Conservation (phyloP, 2,329 filamentous ascomycete species). For the Aspergillus terreus region DNA sequence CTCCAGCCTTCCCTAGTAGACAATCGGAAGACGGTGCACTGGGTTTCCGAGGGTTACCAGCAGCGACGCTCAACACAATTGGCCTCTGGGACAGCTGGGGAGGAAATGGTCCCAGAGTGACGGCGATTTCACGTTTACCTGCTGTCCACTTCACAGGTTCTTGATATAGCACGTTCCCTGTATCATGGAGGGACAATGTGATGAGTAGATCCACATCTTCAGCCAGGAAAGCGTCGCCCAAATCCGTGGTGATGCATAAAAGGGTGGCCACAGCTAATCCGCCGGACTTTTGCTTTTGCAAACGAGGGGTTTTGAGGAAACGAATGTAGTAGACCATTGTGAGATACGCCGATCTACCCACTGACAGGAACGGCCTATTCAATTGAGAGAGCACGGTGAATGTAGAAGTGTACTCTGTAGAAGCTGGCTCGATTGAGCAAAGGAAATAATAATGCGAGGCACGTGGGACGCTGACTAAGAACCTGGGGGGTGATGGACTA, state of each 20-base stretch:
- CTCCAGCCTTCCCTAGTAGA: conserved; percentile 16
- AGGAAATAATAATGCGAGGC: conserved; percentile 6
- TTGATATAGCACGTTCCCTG: conserved; percentile 20
- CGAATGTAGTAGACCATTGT: conserved; percentile 61
- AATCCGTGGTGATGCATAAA: conserved; percentile 65
- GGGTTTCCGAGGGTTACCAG: conserved; percentile 9
- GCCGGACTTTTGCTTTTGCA: conserved; percentile 41
- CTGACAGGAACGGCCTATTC: neutral
- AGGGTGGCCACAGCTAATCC: conserved; percentile 46
- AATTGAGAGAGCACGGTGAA: neutral
- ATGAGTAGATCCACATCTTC: conserved; percentile 32
- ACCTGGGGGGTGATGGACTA: neutral
- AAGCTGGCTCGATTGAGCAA: too few relatives aligned
- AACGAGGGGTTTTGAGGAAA: conserved; percentile 61
- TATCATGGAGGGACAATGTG: conserved; percentile 17
- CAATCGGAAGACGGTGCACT: conserved; percentile 12
- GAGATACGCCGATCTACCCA: neutral
- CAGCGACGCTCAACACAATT: conserved; percentile 25
- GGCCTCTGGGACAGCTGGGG: conserved; percentile 20
- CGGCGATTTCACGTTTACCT: conserved; percentile 30
- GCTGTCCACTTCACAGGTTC: conserved; percentile 29
- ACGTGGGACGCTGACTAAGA: conserved; percentile 27
- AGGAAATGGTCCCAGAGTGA: conserved; percentile 30
- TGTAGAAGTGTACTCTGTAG: neutral
- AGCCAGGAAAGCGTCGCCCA: conserved; percentile 63